A percentile compares a stretch with the other conserved stretches of the same genome.
These are phyloP conservation scores for Brassica carinata DNA, from an alignment of 345 rosid genomes.

Conservation along the genomic window DNA sequence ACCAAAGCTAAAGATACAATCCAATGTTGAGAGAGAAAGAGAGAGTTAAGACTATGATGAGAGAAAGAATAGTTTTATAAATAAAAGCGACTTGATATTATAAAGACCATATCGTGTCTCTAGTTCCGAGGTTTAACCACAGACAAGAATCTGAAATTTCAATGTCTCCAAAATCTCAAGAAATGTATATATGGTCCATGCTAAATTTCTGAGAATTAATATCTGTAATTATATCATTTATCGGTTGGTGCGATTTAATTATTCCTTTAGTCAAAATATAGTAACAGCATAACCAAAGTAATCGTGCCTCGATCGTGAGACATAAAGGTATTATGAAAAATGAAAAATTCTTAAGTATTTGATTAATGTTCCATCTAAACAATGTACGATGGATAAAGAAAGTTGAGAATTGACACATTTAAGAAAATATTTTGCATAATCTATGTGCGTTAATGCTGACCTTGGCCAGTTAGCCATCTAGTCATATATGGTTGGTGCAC, in stretches of 20 bases:
- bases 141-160: slow-evolving; percentile 20
- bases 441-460: slow-evolving; percentile 23
- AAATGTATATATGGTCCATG: slow-evolving; percentile 26
- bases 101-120: slow-evolving; percentile 34
- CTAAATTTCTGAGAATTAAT: not conserved
- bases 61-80: slow-evolving; percentile 20
- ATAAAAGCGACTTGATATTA: slow-evolving; percentile 21
- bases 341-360: not conserved
- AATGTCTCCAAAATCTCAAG: not conserved
- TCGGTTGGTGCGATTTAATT: not conserved
- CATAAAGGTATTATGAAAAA: slow-evolving; percentile 18
- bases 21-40: slow-evolving; percentile 24
- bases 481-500: slow-evolving; percentile 25
- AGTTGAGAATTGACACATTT: slow-evolving; percentile 1
- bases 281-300: not conserved
- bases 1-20: not conserved
- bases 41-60: not conserved
- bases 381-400: slow-evolving; percentile 5
- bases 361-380: not conserved
- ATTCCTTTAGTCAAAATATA: not conserved
- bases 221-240: not conserved
- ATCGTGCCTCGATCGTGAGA: slow-evolving; percentile 24
- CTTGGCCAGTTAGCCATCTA: slow-evolving; percentile 23
- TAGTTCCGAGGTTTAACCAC: slow-evolving; percentile 42
- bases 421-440: not conserved